Evolutionary conservation across 805 yeast genomes (phyloP), one percentile per base, ranked within the genome.

Genomic region (Ogataea chonburiensis): DNA sequence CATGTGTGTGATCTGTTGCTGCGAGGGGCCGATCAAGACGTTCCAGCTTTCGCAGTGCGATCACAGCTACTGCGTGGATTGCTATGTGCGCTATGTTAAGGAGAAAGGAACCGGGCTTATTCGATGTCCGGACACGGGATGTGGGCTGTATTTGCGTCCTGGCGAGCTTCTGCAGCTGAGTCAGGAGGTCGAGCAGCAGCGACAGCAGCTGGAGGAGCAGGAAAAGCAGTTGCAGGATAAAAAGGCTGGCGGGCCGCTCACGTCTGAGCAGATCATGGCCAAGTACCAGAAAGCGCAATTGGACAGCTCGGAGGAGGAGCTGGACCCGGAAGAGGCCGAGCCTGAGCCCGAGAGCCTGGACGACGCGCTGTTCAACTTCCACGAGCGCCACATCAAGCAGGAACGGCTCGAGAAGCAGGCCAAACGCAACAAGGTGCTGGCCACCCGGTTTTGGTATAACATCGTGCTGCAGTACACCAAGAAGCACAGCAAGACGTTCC

Each of bases 1-100:
- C 45, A 43, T 56, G 17, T 87, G 96, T 55, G 50, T 59, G 11
- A 79, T 89, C n/a, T 89, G 96, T 59, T 85, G 86, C 56, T 82
- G 43, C 12, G 52, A 50, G 37, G 59, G 40, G 49, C 70, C 28
- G 2, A 37, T 63, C 20, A 34, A 41, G 7, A 59, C 64, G 2
- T 85, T 77, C 49, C 59, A 70, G 3, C 57, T 86, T 11, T 20
- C 37, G 12, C 68, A 68, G 11, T 93, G 98, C 58, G 71, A 69
- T 7, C 96, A 91, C 58, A 66, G 64, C 34, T 83, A 67, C 48
- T 93, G 98, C 55, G 48, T 66, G 2, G 64, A 62, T 9, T 91
- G 98, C 58, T 89, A 82, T 56, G 53, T 63, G 11, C 68, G 67
- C 21, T 89, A 86, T 55, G 62, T 83, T 13, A 51, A 62, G 5